Base-by-base conservation (phyloP, 2,329 filamentous ascomycete species). In the Fusarium sterilihyphosum region DNA sequence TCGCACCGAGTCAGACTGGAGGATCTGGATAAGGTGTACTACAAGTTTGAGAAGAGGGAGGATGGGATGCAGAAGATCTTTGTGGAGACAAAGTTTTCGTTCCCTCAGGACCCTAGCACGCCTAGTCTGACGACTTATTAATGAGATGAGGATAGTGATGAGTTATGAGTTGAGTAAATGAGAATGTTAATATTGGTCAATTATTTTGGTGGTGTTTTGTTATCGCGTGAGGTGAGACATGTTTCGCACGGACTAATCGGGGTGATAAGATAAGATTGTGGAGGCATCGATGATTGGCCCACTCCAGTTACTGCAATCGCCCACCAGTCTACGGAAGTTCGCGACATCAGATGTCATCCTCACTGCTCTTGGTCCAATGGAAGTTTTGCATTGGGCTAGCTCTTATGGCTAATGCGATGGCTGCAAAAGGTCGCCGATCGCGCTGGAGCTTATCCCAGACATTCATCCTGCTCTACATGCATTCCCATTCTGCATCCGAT, bases 51-150 rank as follows among this genome's bases (percentile, higher is more conserved):
- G 67, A 85, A 83, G 65, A 85, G 84, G 70, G 87, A 93, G 69
- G 92, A 94, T 76, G 85, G 86, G 8, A 93, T 97, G 87, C 94
- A 97, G 82, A 97, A 97, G 87, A 89, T 96, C 3, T 97, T 88
- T 80, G 86, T 89, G 4, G 85, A 91, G 84, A 91, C 89, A 6
- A 88, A 85, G 79, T 89, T 88, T 65, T 90, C 88, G 3, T 80
- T 83, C 35, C 88, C 88, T 0, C 80, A 82, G 20, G 84, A 84
- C 10, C 54, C 67, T 12, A 31, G 17, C 35, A 60, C 73, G 7
- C 73, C 73, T 29, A 47, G 46, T 8, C 71, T 75, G 49, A 75
- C 73, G 33, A 75, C 62, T 47, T 75, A 75, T 40, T 75, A 52
- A 52, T 16, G 17, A 24, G 50, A 20, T 26, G 17, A 13, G 18